Base-by-base conservation (phyloP, 495 filamentous ascomycete genomes). In the Penicillium paxilli region DNA sequence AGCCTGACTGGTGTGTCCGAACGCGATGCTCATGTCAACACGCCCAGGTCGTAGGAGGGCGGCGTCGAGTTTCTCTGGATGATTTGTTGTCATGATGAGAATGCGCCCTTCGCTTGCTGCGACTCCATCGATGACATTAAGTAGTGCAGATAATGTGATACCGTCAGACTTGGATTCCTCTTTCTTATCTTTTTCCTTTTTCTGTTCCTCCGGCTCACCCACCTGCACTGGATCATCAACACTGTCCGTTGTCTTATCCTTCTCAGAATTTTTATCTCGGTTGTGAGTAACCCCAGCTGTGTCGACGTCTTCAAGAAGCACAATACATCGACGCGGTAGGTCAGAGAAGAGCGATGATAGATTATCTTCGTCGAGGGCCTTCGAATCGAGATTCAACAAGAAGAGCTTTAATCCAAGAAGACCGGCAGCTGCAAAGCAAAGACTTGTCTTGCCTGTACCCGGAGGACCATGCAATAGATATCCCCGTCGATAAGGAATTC, bases 21-120 rank as follows among this genome's bases (percentile, higher is more conserved):
- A 92, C 30, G 80, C 71, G 48, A 92, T 77, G 23, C 80, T 82
- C 81, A 89, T 83, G 59, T 94, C 90, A 8, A 94, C 85, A 14
- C 90, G 81, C 0, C 90, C 89, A 10, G 87, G 87, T 0, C 90
- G 83, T 49, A 91, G 85, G 3, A 94, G 77, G 0, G 90, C 89
- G 32, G 83, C 75, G 58, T 94, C 90, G 1, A 94, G 77, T 55
- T 86, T 86, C 28, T 92, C 87, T 0, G 83, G 60, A 60, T 91
- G 86, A 60, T 94, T 94, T 41, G 90, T 91, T 2, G 89, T 92
- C 88, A 94, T 92, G 56, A 94, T 87, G 8, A 92, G 78, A 16
- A 92, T 82, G 5, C 88, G 80, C 11, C 89, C 90, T 65, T 92
- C 88, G 47, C 84, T 83, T 1, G 83, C 84, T 7, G 87, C 85